Evolutionary conservation across 1,284 basidiomycete species (phyloP), one percentile per base, ranked within the genome.

Genomic region (Apiotrichum montevideense): DNA sequence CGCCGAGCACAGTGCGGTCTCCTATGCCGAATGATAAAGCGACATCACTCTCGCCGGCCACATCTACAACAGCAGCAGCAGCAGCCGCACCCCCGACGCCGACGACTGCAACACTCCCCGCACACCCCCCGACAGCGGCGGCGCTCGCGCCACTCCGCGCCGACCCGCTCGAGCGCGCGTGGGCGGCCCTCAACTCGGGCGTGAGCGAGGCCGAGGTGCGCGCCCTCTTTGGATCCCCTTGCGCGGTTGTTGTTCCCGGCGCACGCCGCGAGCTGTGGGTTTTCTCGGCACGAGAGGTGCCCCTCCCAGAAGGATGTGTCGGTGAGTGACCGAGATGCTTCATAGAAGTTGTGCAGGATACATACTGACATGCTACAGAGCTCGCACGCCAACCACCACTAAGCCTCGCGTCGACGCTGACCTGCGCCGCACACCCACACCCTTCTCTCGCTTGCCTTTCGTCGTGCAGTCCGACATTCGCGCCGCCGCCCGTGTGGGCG

Each of bases 151-250:
- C 60, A 43, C 54, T 62, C 8, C 60, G 60, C 7, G 14, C 49
- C 32, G 65, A 68, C 37, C 56, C 64, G 2, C 46, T 68, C 33
- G 69, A 69, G 46, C 44, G 37, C 34, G 63, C 59, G 9, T 69
- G 69, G 69, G 49, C 61, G 11, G 51, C 50, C 1, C 21, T 71
- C 46, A 67, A 66, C 46, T 43, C 57, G 35, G 41, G 41, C 33
- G 29, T 15, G 6, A 8, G 44, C 32, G 52, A 47, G 37, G 51
- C 21, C 29, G 51, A 54, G 21, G 44, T 45, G 6, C 51, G 56
- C 9, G 33, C 44, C 7, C 53, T 55, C 1, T 48, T 59, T 37
- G 40, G n/a, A 4, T 15, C 34, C 33, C 35, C 51, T 13, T 58
- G 56, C 29, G 59, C 56, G 11, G 57, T 62, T 33, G 60, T 62